Evolutionary conservation across 1,284 basidiomycete species (phyloP).

Genomic region (Trichosporon sp.): DNA sequence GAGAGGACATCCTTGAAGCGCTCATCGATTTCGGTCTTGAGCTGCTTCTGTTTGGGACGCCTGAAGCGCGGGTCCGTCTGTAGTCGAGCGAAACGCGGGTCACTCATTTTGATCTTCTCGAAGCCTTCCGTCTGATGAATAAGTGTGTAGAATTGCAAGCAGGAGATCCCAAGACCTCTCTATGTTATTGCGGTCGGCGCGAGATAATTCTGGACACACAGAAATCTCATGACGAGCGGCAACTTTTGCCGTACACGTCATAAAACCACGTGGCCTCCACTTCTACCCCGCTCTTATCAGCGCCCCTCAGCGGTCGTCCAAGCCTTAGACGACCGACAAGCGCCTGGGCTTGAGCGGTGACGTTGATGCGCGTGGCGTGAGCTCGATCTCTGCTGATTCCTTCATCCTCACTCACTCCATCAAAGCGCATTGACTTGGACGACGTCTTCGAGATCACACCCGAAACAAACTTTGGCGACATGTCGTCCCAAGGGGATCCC

Average conservation of each 20-base stretch:
- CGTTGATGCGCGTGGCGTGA: constrained; percentile 7
- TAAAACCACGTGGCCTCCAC: constrained; percentile 5
- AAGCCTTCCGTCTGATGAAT: neutral
- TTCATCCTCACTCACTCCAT: neutral
- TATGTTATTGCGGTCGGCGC: neutral
- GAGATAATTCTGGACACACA: neutral
- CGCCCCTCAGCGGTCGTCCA: neutral
- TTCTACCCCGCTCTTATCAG: neutral
- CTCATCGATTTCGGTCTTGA: constrained; percentile 85
- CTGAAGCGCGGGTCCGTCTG: constrained; percentile 92
- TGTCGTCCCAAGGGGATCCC: constrained; percentile 18
- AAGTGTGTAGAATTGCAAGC: neutral
- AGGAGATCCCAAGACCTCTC: neutral
- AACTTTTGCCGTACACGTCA: constrained; percentile 6
- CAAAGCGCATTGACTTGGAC: neutral
- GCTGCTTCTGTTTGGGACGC: constrained; percentile 68
- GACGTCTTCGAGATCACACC: neutral
- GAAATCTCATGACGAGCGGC: constrained; percentile 9
- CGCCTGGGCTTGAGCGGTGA: constrained; percentile 5
- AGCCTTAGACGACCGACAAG: neutral
- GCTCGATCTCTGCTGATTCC: neutral
- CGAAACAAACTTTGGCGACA: constrained; percentile 4
- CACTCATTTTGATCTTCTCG: constrained; percentile 37
- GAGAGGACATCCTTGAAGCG: constrained; percentile 82
- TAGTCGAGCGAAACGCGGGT: constrained; percentile 79